Evolutionary conservation across 768 basidiomycete genomes (phyloP).

Genomic region (Coprinopsis sp.): DNA sequence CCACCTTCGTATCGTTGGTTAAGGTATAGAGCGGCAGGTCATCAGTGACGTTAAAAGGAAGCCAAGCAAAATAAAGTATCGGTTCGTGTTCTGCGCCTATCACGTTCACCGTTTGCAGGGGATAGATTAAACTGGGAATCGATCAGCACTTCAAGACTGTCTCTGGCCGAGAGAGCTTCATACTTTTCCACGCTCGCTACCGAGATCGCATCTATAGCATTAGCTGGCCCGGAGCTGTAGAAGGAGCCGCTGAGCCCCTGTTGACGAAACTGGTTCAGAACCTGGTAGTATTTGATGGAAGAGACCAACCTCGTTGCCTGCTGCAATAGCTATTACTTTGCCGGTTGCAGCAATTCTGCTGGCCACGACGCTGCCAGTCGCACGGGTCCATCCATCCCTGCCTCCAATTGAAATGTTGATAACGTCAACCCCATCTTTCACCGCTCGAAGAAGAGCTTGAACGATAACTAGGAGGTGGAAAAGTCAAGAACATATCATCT

Average conservation of each 20-base stretch:
- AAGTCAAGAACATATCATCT: background rate
- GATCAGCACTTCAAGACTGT: background rate
- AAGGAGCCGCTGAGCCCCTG: constrained; percentile 56
- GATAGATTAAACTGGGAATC: constrained; percentile 33
- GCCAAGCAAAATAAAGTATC: constrained; percentile 45
- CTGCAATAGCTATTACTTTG: constrained; percentile 44
- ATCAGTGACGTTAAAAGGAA: constrained; percentile 41
- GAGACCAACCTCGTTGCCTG: constrained; percentile 32
- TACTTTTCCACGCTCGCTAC: constrained; percentile 55
- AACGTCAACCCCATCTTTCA: constrained; percentile 42
- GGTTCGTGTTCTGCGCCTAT: constrained; percentile 36
- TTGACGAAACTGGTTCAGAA: background rate
- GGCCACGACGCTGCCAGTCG: constrained; percentile 19
- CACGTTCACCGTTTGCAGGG: constrained; percentile 47
- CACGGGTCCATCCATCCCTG: constrained; percentile 36
- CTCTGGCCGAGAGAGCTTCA: constrained; percentile 9
- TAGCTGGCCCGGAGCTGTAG: constrained; percentile 51
- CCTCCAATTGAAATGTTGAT: constrained; percentile 50
- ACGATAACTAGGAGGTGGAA: constrained; percentile 26
- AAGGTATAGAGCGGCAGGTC: constrained; percentile 51
- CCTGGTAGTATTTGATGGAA: background rate
- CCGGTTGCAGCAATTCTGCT: constrained; percentile 41
- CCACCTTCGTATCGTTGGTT: constrained; percentile 46
- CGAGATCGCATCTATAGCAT: constrained; percentile 52
- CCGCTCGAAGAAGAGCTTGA: constrained; percentile 32